Evolutionary conservation across 1,284 basidiomycete genomes (phyloP), one percentile per base, ranked within the genome.

Genomic region (Coniferiporia sulphurascens): DNA sequence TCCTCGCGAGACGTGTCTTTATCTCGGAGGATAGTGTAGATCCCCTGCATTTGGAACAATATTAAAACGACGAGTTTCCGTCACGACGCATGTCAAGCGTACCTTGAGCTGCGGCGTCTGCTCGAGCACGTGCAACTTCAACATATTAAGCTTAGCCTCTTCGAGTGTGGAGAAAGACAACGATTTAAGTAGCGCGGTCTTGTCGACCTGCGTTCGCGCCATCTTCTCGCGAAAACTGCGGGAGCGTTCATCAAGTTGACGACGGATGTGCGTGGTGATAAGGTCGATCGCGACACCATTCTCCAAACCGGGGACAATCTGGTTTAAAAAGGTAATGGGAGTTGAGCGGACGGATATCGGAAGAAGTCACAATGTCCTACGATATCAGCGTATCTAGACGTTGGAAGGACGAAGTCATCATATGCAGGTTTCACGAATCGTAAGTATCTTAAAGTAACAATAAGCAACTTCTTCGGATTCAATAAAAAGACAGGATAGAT

Each of bases 331-430:
- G 17, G 35, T 19, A 22, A 44, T 50, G 27, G 8, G 46, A 21
- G 35, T 55, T 17, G 15, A 34, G 15, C 15, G 38, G 38, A 19
- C 50, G 48, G 49, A 51, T 19, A 22, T 17, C 53, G 12, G n/a
- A 32, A 8, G n/a, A 21, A 22, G 27, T 21, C 27, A 21, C 9
- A 15, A 17, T 35, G 35, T 4, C 85, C 68, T 64, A 93, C 92
- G 52, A 96, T 91, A 68, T 98, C 94, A 3, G 95, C 95, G 70
- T 89, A 81, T 44, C 86, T 82, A 12, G 93, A 84, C 1, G 91
- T 92, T 0, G 95, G 95, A 50, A 85, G 83, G n/a, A 99, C 94
- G 65, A 95, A 97, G 70, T 93, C 91, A 71, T 99, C 96, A 67
- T 91, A 97, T 8, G 93, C 87, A 2, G 91, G 93, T 70, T 96